These are phyloP conservation scores for Arabidopsis lyrata DNA, from an alignment of 441 rosid species.

Conservation along the genomic window DNA sequence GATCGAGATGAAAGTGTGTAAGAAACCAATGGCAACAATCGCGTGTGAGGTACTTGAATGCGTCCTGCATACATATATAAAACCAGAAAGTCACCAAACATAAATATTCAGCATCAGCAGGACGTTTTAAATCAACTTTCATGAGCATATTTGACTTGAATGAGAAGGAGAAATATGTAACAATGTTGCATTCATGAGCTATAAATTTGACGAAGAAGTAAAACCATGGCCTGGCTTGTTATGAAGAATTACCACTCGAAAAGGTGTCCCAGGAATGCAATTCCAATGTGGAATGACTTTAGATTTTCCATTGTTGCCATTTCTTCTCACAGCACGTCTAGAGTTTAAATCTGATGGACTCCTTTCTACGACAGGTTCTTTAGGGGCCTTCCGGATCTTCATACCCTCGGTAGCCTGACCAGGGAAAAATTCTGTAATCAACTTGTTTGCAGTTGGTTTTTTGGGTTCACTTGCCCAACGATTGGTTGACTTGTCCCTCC, in stretches of 20 bases:
- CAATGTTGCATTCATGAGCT: not conserved
- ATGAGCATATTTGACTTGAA: not conserved
- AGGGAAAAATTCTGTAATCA: slow-evolving; percentile 87
- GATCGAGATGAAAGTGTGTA: slow-evolving; percentile 96
- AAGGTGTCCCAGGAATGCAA: slow-evolving; percentile 79
- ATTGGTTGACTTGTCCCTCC: slow-evolving; percentile 49
- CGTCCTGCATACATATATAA: slow-evolving; percentile 73
- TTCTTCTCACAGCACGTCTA: slow-evolving; percentile 48
- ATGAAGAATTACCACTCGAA: slow-evolving; percentile 77
- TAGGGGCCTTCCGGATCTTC: slow-evolving; percentile 49
- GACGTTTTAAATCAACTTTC: not conserved
- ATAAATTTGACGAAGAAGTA: not conserved
- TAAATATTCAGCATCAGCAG: slow-evolving; percentile 14
- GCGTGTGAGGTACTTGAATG: slow-evolving; percentile 89
- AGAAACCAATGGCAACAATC: slow-evolving; percentile 98
- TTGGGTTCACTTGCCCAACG: slow-evolving; percentile 49
- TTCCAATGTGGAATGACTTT: slow-evolving; percentile 84
- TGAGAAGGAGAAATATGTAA: not conserved
- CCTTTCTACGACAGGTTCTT: slow-evolving; percentile 44
- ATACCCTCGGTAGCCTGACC: slow-evolving; percentile 51
- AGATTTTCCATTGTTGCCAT: slow-evolving; percentile 53
- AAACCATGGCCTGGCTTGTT: not conserved
- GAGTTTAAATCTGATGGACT: slow-evolving; percentile 44
- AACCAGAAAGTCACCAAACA: slow-evolving; percentile 39
- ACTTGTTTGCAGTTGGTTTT: slow-evolving; percentile 64